Conservation (phyloP, 140 eudicot genomes). For the Erigeron philadelphicus region DNA sequence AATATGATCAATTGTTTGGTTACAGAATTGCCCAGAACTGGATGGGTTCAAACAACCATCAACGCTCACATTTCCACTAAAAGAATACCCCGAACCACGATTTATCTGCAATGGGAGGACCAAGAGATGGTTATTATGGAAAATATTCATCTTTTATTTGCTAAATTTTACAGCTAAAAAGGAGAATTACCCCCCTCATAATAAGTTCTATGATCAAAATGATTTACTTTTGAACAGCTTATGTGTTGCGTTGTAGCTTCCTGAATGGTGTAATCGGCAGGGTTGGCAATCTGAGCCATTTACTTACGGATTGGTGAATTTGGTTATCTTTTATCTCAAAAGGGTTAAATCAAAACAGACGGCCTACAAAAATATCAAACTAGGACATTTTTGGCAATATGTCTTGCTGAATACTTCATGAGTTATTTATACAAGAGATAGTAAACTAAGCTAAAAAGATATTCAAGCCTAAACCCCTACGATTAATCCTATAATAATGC, state of each 20-base stretch:
- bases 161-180: background rate
- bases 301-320: background rate
- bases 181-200: constrained; percentile 8
- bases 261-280: background rate
- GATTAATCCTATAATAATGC: background rate
- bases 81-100: constrained; percentile 41
- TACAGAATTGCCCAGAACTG: constrained; percentile 35
- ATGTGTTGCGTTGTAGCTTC: background rate
- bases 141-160: background rate
- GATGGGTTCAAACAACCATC: constrained; percentile 33
- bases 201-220: background rate
- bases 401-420: background rate
- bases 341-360: background rate
- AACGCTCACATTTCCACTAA: constrained; percentile 32
- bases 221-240: background rate
- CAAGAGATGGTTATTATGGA: constrained; percentile 7
- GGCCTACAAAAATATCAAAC: background rate
- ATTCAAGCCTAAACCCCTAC: background rate
- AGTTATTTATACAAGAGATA: background rate
- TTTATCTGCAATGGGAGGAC: constrained; percentile 36
- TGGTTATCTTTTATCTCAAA: constrained; percentile 9
- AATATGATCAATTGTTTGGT: constrained; percentile 37
- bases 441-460: background rate
- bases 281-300: background rate
- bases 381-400: background rate